Evolutionary conservation across 208 protist species (phyloP).

Genomic region (Leishmania amazonensis): DNA sequence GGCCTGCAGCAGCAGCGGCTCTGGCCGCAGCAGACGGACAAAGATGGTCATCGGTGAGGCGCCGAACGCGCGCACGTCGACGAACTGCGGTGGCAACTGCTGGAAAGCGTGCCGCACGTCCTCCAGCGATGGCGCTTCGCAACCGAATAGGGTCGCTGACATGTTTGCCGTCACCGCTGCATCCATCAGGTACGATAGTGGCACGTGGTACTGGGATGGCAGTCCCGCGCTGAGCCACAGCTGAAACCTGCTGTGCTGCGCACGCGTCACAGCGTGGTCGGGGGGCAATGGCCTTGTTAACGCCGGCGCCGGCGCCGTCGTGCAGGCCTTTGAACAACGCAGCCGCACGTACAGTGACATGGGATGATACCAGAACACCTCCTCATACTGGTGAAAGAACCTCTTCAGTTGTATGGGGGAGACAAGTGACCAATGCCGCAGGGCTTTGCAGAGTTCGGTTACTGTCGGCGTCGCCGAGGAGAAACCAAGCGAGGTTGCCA

Average conservation of each 20-base stretch:
- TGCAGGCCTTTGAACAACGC: not conserved
- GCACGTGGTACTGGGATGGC: constrained; percentile 33
- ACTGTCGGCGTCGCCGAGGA: constrained; percentile 13
- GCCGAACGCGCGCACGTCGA: constrained; percentile 33
- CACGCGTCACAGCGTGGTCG: not conserved
- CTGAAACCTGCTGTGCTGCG: constrained; percentile 1
- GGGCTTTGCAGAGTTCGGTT: constrained; percentile 9
- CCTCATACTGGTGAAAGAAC: constrained; percentile 4
- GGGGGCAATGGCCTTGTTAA: not conserved
- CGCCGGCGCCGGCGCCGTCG: not conserved
- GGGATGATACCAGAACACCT: not conserved
- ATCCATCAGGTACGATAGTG: constrained; percentile 16
- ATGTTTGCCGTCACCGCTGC: not conserved
- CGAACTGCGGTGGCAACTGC: constrained; percentile 16
- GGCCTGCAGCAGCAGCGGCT: constrained; percentile 25
- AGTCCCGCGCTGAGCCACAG: constrained; percentile 28
- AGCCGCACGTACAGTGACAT: constrained; percentile 4
- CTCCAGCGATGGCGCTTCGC: constrained; percentile 8
- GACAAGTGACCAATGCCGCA: constrained; percentile 8
- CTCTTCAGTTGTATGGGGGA: not conserved
- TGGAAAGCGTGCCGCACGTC: constrained; percentile 21
- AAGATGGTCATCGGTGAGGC: constrained; percentile 23
- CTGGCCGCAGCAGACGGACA: constrained; percentile 32
- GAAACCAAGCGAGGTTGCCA: constrained; percentile 16
- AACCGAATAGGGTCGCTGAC: constrained; percentile 2